Evolutionary conservation across 768 basidiomycete species (phyloP), one percentile per base, ranked within the genome.

Genomic region (Collybia sp.): DNA sequence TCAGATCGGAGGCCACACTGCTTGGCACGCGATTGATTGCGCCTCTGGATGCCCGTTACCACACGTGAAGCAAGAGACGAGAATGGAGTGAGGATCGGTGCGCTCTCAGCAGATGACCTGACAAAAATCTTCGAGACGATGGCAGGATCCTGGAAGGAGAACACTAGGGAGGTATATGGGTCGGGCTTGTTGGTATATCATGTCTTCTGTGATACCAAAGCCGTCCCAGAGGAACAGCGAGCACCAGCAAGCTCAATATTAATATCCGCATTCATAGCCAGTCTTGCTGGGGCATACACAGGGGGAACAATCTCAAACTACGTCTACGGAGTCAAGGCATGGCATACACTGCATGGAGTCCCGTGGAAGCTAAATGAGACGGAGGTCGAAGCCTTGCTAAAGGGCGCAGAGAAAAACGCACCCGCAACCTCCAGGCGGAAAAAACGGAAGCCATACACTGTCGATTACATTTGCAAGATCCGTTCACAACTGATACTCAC

Each of bases 271-370:
- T 73, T 70, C 20, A 46, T 72, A 0, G 40, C 69, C 0, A 51
- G n/a, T 2, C 47, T 61, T 0, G 63, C 64, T 0, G 71, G 70
- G 0, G 33, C 60, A 0, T 70, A 70, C 46, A 46, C 70, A 0
- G 59, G 56, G 0, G 48, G 42, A 12, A 59, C 70, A 0, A 49
- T 76, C 0, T 33, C 42, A 1, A 75, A 74, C 54, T 73, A 70
- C 44, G 15, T 73, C 0, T 49, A 51, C 1, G 69, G 66, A 0
- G 37, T 77, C 1, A 52, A 64, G 1, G 73, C 75, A 2, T 79
- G 75, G 75, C 74, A 79, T 50, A 55, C 67, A 1, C 41, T 77
- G 0, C 73, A 79, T 45, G 58, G 71, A 0, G 4, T 69, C 0
- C 37, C 19, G 0, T 76, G 68, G 67, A 37, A 12, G 0, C 44